Percentiles rank a stretch among this genome's conserved stretches.
These are phyloP conservation scores for Euphrasia arctica DNA, from an alignment of 305 asterid genomes.

Conservation along the genomic window DNA sequence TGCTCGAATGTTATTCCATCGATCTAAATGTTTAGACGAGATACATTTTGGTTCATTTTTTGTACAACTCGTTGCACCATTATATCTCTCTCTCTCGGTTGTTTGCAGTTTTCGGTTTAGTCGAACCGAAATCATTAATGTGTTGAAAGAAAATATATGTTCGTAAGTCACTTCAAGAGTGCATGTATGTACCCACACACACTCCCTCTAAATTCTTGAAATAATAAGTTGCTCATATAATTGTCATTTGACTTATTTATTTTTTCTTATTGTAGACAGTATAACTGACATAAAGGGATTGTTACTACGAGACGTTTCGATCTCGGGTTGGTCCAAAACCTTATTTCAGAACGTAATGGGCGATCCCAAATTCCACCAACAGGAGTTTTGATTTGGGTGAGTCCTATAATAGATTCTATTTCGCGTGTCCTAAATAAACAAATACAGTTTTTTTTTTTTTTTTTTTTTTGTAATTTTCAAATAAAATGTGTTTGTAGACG, in stretches of 20 bases:
- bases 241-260: slow-evolving; percentile 23
- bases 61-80: too few species aligned
- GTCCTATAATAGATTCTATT: neutral
- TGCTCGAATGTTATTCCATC: too few species aligned
- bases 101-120: neutral
- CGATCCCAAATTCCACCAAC: slow-evolving; percentile 8
- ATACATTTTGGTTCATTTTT: neutral
- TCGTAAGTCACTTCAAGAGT: slow-evolving; percentile 16
- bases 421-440: too few species aligned
- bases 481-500: too few species aligned
- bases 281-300: slow-evolving; percentile 17
- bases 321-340: slow-evolving; percentile 27
- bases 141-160: slow-evolving; percentile 16
- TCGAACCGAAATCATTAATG: slow-evolving; percentile 23
- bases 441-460: too few species aligned
- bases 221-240: slow-evolving; percentile 25
- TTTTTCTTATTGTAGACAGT: neutral
- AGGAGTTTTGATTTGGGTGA: neutral
- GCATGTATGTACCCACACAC: slow-evolving; percentile 7
- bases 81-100: too few species aligned
- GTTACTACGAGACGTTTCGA: slow-evolving; percentile 28
- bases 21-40: too few species aligned
- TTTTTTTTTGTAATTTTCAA: too few species aligned
- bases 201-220: slow-evolving; percentile 1
- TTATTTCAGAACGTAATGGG: neutral